A percentile compares a stretch with the other conserved stretches of the same genome.
Conservation (phyloP, 2,329 filamentous ascomycete species). For the Arachnomyces sp. region DNA sequence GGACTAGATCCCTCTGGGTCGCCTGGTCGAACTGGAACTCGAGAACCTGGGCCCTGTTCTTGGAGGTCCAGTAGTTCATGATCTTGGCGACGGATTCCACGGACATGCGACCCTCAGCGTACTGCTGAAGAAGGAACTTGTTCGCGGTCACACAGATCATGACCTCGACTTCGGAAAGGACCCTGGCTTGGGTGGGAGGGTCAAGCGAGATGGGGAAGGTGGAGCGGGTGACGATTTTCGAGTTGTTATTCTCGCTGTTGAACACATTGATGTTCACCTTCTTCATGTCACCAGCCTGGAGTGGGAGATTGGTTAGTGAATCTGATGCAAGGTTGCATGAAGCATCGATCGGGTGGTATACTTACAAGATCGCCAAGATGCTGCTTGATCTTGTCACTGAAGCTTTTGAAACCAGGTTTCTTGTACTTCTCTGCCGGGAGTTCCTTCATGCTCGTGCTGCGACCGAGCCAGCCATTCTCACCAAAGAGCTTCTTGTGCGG, state of each 20-base stretch:
- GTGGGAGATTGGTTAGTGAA: background rate
- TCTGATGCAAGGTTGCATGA: slow-evolving; percentile 2
- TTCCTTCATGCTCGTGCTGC: slow-evolving; percentile 25
- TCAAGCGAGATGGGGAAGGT: slow-evolving; percentile 32
- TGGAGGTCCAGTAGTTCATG: slow-evolving; percentile 34
- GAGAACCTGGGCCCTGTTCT: slow-evolving; percentile 40
- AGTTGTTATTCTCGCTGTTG: slow-evolving; percentile 4
- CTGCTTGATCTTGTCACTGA: slow-evolving; percentile 33
- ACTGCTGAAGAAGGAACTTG: slow-evolving; percentile 36
- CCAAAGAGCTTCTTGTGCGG: slow-evolving; percentile 38
- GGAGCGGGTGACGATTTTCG: slow-evolving; percentile 15
- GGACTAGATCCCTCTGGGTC: slow-evolving; percentile 42
- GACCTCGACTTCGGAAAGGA: slow-evolving; percentile 39
- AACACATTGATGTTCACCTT: slow-evolving; percentile 15
- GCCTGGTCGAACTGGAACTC: slow-evolving; percentile 47
- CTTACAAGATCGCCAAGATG: slow-evolving; percentile 30
- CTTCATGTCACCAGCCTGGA: slow-evolving; percentile 21
- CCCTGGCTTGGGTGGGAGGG: slow-evolving; percentile 32
- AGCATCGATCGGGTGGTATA: background rate
- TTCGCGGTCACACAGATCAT: slow-evolving; percentile 40
- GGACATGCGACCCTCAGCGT: slow-evolving; percentile 30
- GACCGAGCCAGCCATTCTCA: slow-evolving; percentile 32
- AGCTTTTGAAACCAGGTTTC: slow-evolving; percentile 24
- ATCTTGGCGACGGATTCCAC: slow-evolving; percentile 32
- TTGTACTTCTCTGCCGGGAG: slow-evolving; percentile 19